phyloP scores from a whole-genome alignment of 345 rosid species.

The Arabidopsis arenosa region DNA sequence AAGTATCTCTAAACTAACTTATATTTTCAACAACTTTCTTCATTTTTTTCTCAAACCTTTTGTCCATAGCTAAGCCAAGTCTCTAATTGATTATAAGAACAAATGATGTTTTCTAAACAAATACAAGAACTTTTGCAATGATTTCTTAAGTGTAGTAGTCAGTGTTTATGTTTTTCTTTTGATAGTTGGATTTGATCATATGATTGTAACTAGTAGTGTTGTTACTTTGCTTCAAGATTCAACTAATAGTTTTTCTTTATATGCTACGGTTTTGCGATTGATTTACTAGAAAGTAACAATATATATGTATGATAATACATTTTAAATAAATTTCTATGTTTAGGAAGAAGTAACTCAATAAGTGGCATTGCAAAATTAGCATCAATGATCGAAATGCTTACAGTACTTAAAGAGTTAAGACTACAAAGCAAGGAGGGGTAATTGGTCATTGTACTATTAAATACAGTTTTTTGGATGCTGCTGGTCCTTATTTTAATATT shows the following conservation, averaged over 20 bases:
- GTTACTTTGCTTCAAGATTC: constrained; percentile 36
- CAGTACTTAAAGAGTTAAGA: too few species aligned
- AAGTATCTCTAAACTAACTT: constrained; percentile 8
- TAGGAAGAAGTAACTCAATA: not conserved
- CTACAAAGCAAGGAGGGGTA: too few species aligned
- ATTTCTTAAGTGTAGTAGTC: not conserved
- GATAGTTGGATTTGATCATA: not conserved
- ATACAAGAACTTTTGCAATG: not conserved
- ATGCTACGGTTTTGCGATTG: constrained; percentile 22
- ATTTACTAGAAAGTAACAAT: not conserved
- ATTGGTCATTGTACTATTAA: too few species aligned
- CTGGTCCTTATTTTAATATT: not conserved
- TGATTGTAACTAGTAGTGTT: constrained; percentile 19
- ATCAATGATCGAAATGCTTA: not conserved
- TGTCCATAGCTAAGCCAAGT: constrained; percentile 36
- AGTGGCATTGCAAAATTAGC: not conserved
- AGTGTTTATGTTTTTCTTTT: not conserved
- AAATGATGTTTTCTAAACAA: constrained; percentile 1
- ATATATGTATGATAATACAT: not conserved
- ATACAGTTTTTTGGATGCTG: too few species aligned
- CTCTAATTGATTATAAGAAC: constrained; percentile 22
- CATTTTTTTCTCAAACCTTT: not conserved
- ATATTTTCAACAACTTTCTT: not conserved
- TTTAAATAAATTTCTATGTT: too few species aligned
- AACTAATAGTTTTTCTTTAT: not conserved